These are phyloP conservation scores for Dictyostelium intermedium DNA, from an alignment of 78 protist genomes.

Conservation along the genomic window DNA sequence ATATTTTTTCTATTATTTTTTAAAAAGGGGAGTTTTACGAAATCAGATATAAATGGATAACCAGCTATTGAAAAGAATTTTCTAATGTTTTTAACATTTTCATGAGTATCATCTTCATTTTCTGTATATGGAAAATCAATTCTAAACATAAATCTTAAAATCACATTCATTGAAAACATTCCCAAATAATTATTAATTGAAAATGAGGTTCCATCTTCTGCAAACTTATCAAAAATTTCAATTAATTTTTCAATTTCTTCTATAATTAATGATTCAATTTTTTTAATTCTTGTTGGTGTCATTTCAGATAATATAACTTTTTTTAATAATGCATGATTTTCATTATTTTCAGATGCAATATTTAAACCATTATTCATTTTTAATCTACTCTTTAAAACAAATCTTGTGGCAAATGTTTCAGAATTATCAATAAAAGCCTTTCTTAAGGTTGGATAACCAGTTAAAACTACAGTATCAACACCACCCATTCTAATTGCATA, in stretches of 20 bases:
- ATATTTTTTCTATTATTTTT: too few relatives aligned
- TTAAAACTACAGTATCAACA: slow-evolving; percentile 16
- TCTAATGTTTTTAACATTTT: too few relatives aligned
- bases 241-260: neutral
- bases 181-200: neutral
- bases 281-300: neutral
- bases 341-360: neutral
- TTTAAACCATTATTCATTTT: neutral
- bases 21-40: too few relatives aligned
- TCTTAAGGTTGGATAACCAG: neutral
- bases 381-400: neutral
- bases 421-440: slow-evolving; percentile 27
- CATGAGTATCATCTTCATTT: too few relatives aligned
- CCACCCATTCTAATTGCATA: slow-evolving; percentile 20
- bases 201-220: neutral
- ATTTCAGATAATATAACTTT: neutral
- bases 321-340: neutral
- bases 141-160: neutral
- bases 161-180: neutral
- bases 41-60: too few relatives aligned
- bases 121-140: neutral
- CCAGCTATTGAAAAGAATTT: too few relatives aligned
- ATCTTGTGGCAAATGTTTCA: neutral
- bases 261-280: neutral
- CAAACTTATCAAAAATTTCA: neutral